Percentiles rank a stretch among this genome's conserved stretches.
These are phyloP conservation scores for Dryadomyces quercivorus DNA, from an alignment of 2,329 filamentous ascomycete species.

Conservation along the genomic window DNA sequence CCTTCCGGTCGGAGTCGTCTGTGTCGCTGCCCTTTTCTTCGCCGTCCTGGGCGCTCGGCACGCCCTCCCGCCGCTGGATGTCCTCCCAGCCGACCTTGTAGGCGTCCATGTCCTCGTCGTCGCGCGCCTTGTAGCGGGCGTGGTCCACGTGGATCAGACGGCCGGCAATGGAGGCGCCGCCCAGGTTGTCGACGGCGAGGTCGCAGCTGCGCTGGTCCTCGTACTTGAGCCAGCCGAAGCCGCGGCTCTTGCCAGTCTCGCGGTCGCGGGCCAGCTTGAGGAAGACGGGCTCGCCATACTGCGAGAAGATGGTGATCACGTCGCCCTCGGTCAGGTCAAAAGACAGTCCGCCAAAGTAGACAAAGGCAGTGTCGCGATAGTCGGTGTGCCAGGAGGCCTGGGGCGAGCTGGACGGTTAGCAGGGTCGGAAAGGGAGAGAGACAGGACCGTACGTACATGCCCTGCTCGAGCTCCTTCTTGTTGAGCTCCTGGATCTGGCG, in stretches of 20 bases:
- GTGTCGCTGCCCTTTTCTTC: slow-evolving; percentile 27
- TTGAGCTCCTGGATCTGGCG: slow-evolving; percentile 88
- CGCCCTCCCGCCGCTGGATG: slow-evolving; percentile 40
- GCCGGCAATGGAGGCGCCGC: slow-evolving; percentile 72
- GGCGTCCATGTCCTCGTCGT: slow-evolving; percentile 58
- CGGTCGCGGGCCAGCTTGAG: slow-evolving; percentile 89
- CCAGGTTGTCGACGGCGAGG: slow-evolving; percentile 89
- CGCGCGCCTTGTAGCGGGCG: slow-evolving; percentile 77
- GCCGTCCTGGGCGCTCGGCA: not conserved
- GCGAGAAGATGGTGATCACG: slow-evolving; percentile 90
- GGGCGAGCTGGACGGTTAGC: slow-evolving; percentile 44
- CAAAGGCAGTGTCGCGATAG: slow-evolving; percentile 87
- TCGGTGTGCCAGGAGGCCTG: slow-evolving; percentile 94
- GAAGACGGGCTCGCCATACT: slow-evolving; percentile 90
- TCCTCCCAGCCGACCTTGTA: slow-evolving; percentile 47
- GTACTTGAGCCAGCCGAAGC: slow-evolving; percentile 95
- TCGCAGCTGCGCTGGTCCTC: slow-evolving; percentile 96
- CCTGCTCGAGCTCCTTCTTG: slow-evolving; percentile 84
- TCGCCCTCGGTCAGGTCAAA: slow-evolving; percentile 93
- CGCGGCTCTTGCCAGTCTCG: slow-evolving; percentile 87
- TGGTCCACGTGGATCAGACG: slow-evolving; percentile 81
- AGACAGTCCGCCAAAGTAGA: slow-evolving; percentile 90
- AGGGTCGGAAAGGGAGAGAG: not conserved
- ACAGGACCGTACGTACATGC: slow-evolving; percentile 44
- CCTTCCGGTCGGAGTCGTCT: slow-evolving; percentile 24